These are phyloP conservation scores for Desmodesmus armatus DNA, from an alignment of 139 green algal genomes.

Conservation along the genomic window DNA sequence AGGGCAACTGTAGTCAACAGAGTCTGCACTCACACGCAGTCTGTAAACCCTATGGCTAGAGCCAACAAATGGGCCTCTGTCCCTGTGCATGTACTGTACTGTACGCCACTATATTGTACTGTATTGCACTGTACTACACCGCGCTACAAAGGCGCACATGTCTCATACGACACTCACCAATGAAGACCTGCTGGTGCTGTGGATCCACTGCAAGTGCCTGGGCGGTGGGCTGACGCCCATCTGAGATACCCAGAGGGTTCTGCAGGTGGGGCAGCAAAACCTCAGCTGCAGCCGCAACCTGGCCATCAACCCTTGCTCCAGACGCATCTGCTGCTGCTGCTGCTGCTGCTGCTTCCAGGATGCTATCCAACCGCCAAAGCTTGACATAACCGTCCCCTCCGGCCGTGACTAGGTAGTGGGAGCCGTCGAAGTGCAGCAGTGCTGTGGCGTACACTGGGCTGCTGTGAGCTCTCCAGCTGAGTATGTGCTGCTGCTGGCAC, in stretches of 20 bases:
- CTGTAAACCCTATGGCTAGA: no score
- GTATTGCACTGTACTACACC: neutral
- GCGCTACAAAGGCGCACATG: neutral
- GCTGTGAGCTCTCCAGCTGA: neutral
- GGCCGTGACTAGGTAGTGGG: neutral
- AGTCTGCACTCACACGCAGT: no score
- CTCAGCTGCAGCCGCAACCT: neutral
- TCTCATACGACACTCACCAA: neutral
- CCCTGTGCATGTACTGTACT: neutral
- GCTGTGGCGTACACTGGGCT: neutral
- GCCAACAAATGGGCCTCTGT: neutral
- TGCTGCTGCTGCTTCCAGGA: slow-evolving; percentile 22
- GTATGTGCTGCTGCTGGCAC: neutral
- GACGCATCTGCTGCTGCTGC: neutral
- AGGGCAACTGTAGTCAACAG: no score
- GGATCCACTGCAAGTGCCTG: slow-evolving; percentile 19
- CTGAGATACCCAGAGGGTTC: slow-evolving; percentile 18
- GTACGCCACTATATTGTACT: neutral
- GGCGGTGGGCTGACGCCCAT: neutral
- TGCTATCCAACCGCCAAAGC: slow-evolving; percentile 9
- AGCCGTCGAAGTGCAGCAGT: neutral
- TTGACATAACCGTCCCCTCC: slow-evolving; percentile 28
- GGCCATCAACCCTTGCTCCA: neutral
- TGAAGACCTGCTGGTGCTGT: slow-evolving; percentile 22
- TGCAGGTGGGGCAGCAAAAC: slow-evolving; percentile 10